Evolutionary conservation across 208 protist genomes (phyloP), one percentile per base, ranked within the genome.

Genomic region (Eutreptiella sp.): DNA sequence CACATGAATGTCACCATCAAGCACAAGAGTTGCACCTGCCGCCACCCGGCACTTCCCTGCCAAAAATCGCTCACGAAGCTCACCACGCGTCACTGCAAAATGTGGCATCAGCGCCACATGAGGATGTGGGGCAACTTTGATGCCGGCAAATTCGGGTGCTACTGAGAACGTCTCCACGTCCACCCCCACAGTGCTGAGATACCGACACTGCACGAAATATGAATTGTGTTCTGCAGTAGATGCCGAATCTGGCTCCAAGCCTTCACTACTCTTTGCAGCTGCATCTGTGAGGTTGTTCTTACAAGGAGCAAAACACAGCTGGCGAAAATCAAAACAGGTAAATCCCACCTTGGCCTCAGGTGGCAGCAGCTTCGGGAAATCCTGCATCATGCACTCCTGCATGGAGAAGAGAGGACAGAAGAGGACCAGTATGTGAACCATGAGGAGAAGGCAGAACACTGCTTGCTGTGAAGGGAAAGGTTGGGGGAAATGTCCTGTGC

Each of bases 311-410:
- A 62, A 84, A 93, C 21, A 80, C 71, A 34, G 75, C 78, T 16
- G 82, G 75, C 32, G n/a, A n/a, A n/a, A n/a, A n/a, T 83, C 73
- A 36, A 91, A 87, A 4, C 77, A 46, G 1, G 74, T 79, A 53
- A 68, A 88, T 31, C 80, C 83, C 75, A 29, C 68, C 71, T n/a
- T n/a, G n/a, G n/a, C 59, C 41, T 0, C 52, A 60, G 24, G 11
- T 46, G 28, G 31, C 54, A 89, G 84, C 2, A 87, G 68, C 0
- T 77, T 48, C 1, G 82, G 77, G 38, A 85, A 60, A 63, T 90
- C 87, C 66, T 93, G 87, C 84, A 93, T 90, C 9, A 93, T 77
- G 9, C 81, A 88, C 67, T 93, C 87, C n/a, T n/a, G n/a, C n/a
- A n/a, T n/a, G n/a, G n/a, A n/a, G n/a, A n/a, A n/a, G n/a, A n/a